A percentile compares a stretch with the other conserved stretches of the same genome.
These are phyloP conservation scores for Phyllosticta citrichinensis DNA, from an alignment of 2,329 filamentous ascomycete genomes.

Conservation along the genomic window DNA sequence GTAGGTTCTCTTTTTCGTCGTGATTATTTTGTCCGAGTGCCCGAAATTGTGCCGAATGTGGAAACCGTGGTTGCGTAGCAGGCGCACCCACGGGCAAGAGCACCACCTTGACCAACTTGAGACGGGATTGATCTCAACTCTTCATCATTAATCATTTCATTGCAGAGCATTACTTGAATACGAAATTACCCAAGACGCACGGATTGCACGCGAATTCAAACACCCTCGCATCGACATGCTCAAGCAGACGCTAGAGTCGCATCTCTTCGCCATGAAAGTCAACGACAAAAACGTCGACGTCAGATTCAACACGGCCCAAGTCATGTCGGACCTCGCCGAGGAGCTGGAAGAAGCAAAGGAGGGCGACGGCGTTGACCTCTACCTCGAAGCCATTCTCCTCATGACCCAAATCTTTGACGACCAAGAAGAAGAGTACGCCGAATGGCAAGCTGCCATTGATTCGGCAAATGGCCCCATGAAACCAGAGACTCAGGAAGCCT, in stretches of 20 bases:
- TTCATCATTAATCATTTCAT: not conserved
- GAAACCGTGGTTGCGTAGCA: not conserved
- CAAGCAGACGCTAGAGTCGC: constrained; percentile 51
- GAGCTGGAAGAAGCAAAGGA: constrained; percentile 38
- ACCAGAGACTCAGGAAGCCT: constrained; percentile 15
- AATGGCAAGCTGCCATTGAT: constrained; percentile 26
- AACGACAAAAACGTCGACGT: constrained; percentile 56
- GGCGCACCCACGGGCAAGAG: too few species aligned
- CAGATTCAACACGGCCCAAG: constrained; percentile 62
- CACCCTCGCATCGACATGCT: constrained; percentile 45
- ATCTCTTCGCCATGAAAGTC: constrained; percentile 50
- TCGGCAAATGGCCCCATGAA: constrained; percentile 16
- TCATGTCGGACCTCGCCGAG: constrained; percentile 57
- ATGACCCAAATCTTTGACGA: constrained; percentile 41
- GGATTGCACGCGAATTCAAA: constrained; percentile 50
- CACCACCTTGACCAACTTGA: not conserved
- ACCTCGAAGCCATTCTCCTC: constrained; percentile 52
- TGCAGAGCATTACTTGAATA: constrained; percentile 57
- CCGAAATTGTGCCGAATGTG: not conserved
- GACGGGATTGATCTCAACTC: not conserved
- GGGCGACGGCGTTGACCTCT: constrained; percentile 35
- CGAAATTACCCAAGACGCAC: constrained; percentile 57
- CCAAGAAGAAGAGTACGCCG: constrained; percentile 37
- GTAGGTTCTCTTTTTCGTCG: constrained; percentile 30
- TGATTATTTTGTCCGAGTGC: not conserved